Evolutionary conservation across 257 asterid species (phyloP).

Genomic region (Nyctanthes arbortristis): DNA sequence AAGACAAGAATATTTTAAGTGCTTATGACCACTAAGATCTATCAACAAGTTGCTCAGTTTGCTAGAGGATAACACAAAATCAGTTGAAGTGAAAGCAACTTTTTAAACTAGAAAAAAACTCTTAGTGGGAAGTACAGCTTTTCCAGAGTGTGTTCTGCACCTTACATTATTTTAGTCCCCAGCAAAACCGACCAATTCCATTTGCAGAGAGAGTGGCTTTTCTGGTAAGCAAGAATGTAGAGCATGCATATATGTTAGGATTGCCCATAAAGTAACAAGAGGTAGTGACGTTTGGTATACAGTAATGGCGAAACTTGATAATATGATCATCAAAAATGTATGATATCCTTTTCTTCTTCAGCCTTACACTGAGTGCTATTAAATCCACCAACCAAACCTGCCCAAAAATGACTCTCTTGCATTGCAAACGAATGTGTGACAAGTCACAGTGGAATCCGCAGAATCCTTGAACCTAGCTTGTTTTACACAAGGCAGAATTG

Average conservation of each 20-base stretch:
- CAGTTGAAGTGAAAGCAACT: neutral
- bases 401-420: no score
- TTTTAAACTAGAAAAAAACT: slow-evolving; percentile 40
- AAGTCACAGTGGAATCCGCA: no score
- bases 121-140: slow-evolving; percentile 48
- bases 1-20: slow-evolving; percentile 23
- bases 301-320: neutral
- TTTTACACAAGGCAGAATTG: no score
- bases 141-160: slow-evolving; percentile 36
- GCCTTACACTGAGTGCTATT: neutral
- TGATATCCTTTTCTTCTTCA: neutral
- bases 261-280: slow-evolving; percentile 8
- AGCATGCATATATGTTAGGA: slow-evolving; percentile 1
- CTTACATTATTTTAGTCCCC: slow-evolving; percentile 33
- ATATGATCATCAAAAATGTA: no score
- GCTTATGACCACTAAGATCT: slow-evolving; percentile 39
- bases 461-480: no score
- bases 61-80: neutral
- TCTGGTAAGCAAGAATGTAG: slow-evolving; percentile 35
- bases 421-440: no score
- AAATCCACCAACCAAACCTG: no score
- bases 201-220: slow-evolving; percentile 38
- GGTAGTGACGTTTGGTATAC: neutral
- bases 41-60: slow-evolving; percentile 31
- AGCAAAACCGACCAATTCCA: slow-evolving; percentile 54